Evolutionary conservation across 306 rosid genomes (phyloP), one percentile per base, ranked within the genome.

Genomic region (Dalbergia cochinchinensis): DNA sequence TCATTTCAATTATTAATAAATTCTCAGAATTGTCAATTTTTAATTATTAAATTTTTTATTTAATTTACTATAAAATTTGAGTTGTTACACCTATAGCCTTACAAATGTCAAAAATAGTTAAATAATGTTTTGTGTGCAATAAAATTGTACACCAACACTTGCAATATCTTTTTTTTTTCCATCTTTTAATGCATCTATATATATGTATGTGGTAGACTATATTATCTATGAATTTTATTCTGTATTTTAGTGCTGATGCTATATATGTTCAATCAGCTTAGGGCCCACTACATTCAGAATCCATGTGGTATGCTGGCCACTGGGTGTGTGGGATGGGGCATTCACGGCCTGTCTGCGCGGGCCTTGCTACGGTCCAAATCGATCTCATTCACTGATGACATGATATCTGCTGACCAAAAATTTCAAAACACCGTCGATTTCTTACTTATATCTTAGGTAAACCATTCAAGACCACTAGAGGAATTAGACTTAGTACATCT

Each of bases 281-380:
- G 78, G 74, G 16, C 31, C 61, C 68, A 71, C 78, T 62, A 31
- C 33, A n/a, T 51, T 12, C 62, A 65, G 22, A 73, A 39, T 57
- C 54, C 80, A 80, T 55, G 80, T 73, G 74, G 44, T 55, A 12
- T 73, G 84, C 67, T 73, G 50, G 63, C 42, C 62, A 73, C 64
- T 0, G 22, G 62, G 64, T 34, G 15, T 62, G 8, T 37, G 45
- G 1, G 53, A 80, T 72, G 83, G 78, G 59, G 48, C 83, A 80
- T 14, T 35, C 20, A 44, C 3, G 10, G 15, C 53, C 10, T 61
- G 5, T 1, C 47, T 68, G 14, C 33, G 12, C 68, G 12, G 59
- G 37, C 47, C 71, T 69, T 59, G 15, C 42, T 70, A 31, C 19
- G 68, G 44, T 75, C 47, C 35, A 45, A 48, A 45, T 26, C 31